Percentiles rank a stretch among this genome's conserved stretches.
Conservation (phyloP, 352 stramenopile genomes). For the Blastocystis sp. region DNA sequence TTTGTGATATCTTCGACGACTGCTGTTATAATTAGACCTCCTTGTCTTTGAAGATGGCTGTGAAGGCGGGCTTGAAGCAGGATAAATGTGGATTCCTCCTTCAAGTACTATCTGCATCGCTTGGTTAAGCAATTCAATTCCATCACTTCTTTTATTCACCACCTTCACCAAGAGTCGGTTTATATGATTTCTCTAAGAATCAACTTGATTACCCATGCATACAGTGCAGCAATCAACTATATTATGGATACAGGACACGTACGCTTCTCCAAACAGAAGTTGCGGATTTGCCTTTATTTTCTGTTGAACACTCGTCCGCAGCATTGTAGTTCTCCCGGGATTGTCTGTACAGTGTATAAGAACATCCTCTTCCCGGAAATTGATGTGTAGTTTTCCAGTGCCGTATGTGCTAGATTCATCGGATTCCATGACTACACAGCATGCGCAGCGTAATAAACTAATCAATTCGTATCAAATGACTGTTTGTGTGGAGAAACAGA, state of each 20-base stretch:
- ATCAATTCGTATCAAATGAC: no score
- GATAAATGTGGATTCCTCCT: background rate
- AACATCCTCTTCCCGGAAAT: background rate
- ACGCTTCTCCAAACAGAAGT: background rate
- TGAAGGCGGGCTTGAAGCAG: background rate
- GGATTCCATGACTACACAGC: no score
- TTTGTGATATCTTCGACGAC: slow-evolving; percentile 10
- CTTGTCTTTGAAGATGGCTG: slow-evolving; percentile 41
- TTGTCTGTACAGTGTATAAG: slow-evolving; percentile 57
- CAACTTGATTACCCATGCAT: background rate
- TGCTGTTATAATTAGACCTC: background rate
- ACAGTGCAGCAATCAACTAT: background rate
- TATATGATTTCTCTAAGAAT: background rate
- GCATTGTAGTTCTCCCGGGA: background rate
- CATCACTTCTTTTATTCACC: background rate
- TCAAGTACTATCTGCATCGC: background rate
- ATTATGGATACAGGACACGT: background rate
- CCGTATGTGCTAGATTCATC: background rate
- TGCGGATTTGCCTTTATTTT: background rate
- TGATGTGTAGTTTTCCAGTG: slow-evolving; percentile 31
- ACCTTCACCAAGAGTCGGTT: slow-evolving; percentile 3
- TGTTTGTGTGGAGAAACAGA: no score
- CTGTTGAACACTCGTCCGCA: slow-evolving; percentile 29
- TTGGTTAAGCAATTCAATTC: background rate
- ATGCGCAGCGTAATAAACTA: no score